Conservation (phyloP, 306 rosid species). For the Cucurbita ficifolia region DNA sequence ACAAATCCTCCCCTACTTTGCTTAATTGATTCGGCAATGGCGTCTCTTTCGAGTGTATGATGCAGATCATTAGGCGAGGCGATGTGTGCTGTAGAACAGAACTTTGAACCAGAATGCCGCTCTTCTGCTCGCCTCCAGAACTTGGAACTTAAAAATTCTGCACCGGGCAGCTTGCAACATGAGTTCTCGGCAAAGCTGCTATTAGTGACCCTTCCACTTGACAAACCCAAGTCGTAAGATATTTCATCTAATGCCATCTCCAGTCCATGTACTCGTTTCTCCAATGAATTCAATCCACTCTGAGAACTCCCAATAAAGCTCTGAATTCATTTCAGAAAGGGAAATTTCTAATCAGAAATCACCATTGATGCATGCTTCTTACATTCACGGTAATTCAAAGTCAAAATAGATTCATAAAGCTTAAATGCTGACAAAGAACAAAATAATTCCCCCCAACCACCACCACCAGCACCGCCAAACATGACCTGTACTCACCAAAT, state of each 20-base stretch:
- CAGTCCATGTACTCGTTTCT: conserved; percentile 79
- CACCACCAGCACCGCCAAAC: not conserved
- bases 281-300: conserved; percentile 69
- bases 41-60: conserved; percentile 22
- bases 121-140: conserved; percentile 80
- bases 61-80: conserved; percentile 24
- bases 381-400: not conserved
- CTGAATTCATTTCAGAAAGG: conserved; percentile 23
- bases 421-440: not conserved
- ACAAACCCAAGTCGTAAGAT: conserved; percentile 67
- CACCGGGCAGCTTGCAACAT: conserved; percentile 88
- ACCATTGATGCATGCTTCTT: not conserved
- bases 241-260: conserved; percentile 85
- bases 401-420: not conserved
- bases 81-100: conserved; percentile 32
- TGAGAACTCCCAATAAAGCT: conserved; percentile 93
- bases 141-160: conserved; percentile 83
- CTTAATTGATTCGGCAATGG: conserved; percentile 17
- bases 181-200: conserved; percentile 41
- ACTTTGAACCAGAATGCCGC: conserved; percentile 38
- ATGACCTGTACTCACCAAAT: not conserved
- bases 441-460: conserved; percentile 1
- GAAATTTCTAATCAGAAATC: conserved; percentile 10
- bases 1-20: conserved; percentile 24
- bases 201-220: conserved; percentile 48